Percentiles rank a stretch among this genome's conserved stretches.
Conservation (phyloP, 768 basidiomycete genomes). For the Serendipita sp. region DNA sequence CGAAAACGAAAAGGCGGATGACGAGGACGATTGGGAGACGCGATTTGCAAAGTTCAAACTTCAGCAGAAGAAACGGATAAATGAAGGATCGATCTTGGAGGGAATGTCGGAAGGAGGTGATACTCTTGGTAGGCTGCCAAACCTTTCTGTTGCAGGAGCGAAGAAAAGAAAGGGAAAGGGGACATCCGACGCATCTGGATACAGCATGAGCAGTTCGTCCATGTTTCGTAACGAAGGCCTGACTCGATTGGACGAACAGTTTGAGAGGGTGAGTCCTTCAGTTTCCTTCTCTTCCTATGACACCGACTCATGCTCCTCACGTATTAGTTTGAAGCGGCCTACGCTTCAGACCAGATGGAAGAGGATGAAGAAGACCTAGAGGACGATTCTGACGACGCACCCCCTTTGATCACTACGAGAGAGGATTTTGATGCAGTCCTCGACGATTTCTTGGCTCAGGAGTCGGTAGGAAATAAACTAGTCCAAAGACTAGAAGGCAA, state of each 20-base stretch:
- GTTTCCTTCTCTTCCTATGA: background rate
- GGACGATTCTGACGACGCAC: slow-evolving; percentile 36
- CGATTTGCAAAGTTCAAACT: slow-evolving; percentile 67
- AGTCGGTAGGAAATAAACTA: slow-evolving; percentile 71
- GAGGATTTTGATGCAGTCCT: slow-evolving; percentile 85
- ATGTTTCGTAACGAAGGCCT: slow-evolving; percentile 87
- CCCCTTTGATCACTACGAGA: slow-evolving; percentile 62
- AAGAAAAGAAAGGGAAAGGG: slow-evolving; percentile 57
- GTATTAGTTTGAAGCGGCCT: slow-evolving; percentile 59
- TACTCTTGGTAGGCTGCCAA: slow-evolving; percentile 60
- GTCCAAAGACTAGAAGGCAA: slow-evolving; percentile 58
- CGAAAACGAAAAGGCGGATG: slow-evolving; percentile 18
- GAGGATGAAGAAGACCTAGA: slow-evolving; percentile 28
- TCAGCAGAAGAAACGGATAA: slow-evolving; percentile 19
- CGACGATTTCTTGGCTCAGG: slow-evolving; percentile 84
- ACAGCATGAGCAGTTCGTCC: slow-evolving; percentile 94
- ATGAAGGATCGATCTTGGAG: slow-evolving; percentile 28
- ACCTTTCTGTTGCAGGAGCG: slow-evolving; percentile 64
- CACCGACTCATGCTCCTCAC: slow-evolving; percentile 16
- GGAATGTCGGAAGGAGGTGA: slow-evolving; percentile 55
- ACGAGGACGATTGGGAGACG: slow-evolving; percentile 52
- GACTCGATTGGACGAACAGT: slow-evolving; percentile 77
- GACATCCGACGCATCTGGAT: slow-evolving; percentile 75
- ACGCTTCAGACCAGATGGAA: slow-evolving; percentile 44
- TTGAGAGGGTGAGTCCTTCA: slow-evolving; percentile 57